phyloP scores from a whole-genome alignment of 257 asterid species.

The Eucommia ulmoides region DNA sequence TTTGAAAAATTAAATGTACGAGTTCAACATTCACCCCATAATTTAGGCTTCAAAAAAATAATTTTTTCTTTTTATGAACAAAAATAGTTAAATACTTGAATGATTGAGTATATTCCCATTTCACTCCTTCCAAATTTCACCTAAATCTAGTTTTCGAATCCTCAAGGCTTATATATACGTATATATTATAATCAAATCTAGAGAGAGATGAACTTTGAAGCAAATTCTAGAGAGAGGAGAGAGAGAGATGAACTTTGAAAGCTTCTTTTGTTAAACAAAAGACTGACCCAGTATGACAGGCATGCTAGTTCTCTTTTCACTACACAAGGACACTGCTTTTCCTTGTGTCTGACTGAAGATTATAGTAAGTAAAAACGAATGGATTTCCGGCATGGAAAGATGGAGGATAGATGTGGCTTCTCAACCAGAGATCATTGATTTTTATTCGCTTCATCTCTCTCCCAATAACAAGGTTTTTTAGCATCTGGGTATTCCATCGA shows the following conservation, averaged over 20 bases:
- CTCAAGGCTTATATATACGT: not conserved
- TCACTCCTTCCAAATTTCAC: not conserved
- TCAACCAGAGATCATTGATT: constrained; percentile 15
- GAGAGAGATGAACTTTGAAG: no score
- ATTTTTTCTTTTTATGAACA: no score
- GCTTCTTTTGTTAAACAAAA: constrained; percentile 15
- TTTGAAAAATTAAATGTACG: no score
- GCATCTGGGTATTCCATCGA: constrained; percentile 6
- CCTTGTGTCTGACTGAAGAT: constrained; percentile 25
- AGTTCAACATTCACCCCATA: no score
- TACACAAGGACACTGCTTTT: no score
- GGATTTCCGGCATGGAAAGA: constrained; percentile 25
- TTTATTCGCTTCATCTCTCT: constrained; percentile 14
- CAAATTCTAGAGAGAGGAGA: no score
- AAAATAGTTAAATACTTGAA: no score
- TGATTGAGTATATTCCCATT: no score
- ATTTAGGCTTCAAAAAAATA: no score
- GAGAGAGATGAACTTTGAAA: not conserved
- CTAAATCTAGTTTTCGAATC: not conserved
- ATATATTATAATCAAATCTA: no score
- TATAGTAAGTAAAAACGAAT: constrained; percentile 22
- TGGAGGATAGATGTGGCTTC: constrained; percentile 21
- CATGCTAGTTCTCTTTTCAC: constrained; percentile 64
- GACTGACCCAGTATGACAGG: constrained; percentile 75
- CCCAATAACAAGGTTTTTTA: not conserved